Evolutionary conservation across 2,329 filamentous ascomycete genomes (phyloP).

Genomic region (Fusarium sp.): DNA sequence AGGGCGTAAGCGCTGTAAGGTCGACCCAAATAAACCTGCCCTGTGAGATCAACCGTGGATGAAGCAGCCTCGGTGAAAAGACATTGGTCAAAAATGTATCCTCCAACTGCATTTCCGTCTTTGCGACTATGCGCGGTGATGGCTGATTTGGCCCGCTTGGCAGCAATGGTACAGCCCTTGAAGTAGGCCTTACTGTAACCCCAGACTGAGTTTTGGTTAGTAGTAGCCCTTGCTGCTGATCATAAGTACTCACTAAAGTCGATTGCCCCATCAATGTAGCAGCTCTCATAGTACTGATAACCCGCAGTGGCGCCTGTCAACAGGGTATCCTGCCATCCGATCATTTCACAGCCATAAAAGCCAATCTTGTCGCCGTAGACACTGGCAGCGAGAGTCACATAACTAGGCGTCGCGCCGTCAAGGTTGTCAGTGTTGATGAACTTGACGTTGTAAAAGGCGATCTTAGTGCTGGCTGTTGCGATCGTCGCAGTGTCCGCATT

Average conservation of each 20-base stretch:
- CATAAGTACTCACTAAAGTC: slow-evolving; percentile 22
- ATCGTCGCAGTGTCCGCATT: slow-evolving; percentile 42
- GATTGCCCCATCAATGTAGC: slow-evolving; percentile 36
- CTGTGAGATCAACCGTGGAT: slow-evolving; percentile 42
- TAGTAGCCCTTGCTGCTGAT: neutral
- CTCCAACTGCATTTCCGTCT: slow-evolving; percentile 49
- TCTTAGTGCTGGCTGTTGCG: slow-evolving; percentile 55
- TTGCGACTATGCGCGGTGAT: slow-evolving; percentile 48
- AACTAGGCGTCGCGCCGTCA: slow-evolving; percentile 25
- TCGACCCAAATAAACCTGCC: slow-evolving; percentile 59
- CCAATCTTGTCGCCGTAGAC: slow-evolving; percentile 53
- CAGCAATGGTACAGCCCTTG: slow-evolving; percentile 39
- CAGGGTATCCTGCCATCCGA: slow-evolving; percentile 38
- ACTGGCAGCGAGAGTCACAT: slow-evolving; percentile 41
- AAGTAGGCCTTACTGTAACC: slow-evolving; percentile 44
- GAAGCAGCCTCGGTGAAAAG: slow-evolving; percentile 47
- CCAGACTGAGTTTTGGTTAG: slow-evolving; percentile 18
- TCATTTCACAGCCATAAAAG: slow-evolving; percentile 53
- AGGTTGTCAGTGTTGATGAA: slow-evolving; percentile 56
- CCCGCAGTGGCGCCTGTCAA: slow-evolving; percentile 31
- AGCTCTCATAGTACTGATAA: slow-evolving; percentile 40
- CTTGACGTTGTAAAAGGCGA: slow-evolving; percentile 49
- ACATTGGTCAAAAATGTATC: slow-evolving; percentile 56
- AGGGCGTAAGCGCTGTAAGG: slow-evolving; percentile 59
- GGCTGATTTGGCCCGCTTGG: slow-evolving; percentile 34